phyloP scores from a whole-genome alignment of 2,329 filamentous ascomycete species.

The Talaromyces piceae region DNA sequence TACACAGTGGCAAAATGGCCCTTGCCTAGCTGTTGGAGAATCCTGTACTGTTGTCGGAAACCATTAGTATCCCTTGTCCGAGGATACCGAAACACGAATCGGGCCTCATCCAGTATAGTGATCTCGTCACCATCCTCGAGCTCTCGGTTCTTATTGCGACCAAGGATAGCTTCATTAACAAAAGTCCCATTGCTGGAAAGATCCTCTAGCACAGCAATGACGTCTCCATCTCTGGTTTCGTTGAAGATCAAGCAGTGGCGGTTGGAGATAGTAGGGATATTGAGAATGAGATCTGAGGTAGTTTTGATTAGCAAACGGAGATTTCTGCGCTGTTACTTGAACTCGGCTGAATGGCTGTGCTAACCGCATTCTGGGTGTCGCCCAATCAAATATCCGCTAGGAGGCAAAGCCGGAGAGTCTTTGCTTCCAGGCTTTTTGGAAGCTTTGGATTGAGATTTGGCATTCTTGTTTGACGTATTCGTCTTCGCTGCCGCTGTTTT shows the following conservation, averaged over 20 bases:
- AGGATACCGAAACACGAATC: slow-evolving; percentile 89
- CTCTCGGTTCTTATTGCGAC: slow-evolving; percentile 84
- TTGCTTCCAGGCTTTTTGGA: slow-evolving; percentile 53
- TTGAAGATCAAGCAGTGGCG: slow-evolving; percentile 51
- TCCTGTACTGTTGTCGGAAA: slow-evolving; percentile 79
- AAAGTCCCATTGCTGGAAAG: slow-evolving; percentile 95
- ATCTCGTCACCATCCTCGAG: slow-evolving; percentile 87
- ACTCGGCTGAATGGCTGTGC: too few species aligned
- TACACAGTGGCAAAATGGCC: slow-evolving; percentile 95
- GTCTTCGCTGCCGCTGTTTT: slow-evolving; percentile 27
- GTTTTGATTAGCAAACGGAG: not conserved
- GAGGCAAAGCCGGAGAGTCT: slow-evolving; percentile 49
- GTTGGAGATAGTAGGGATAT: slow-evolving; percentile 78
- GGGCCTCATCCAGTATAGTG: slow-evolving; percentile 72
- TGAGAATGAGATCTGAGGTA: slow-evolving; percentile 60
- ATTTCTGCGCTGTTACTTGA: not conserved
- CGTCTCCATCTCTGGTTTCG: slow-evolving; percentile 51
- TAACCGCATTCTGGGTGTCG: slow-evolving; percentile 88
- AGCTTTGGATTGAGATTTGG: slow-evolving; percentile 40
- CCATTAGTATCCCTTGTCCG: slow-evolving; percentile 63
- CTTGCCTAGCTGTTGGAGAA: slow-evolving; percentile 81
- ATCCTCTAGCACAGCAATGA: slow-evolving; percentile 75
- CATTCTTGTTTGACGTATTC: slow-evolving; percentile 29
- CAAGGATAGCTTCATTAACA: slow-evolving; percentile 84
- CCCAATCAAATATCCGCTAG: slow-evolving; percentile 84